Percentiles rank a stretch among this genome's conserved stretches.
Conservation (phyloP, 768 basidiomycete genomes). For the Trichaptum fuscoviolaceum region DNA sequence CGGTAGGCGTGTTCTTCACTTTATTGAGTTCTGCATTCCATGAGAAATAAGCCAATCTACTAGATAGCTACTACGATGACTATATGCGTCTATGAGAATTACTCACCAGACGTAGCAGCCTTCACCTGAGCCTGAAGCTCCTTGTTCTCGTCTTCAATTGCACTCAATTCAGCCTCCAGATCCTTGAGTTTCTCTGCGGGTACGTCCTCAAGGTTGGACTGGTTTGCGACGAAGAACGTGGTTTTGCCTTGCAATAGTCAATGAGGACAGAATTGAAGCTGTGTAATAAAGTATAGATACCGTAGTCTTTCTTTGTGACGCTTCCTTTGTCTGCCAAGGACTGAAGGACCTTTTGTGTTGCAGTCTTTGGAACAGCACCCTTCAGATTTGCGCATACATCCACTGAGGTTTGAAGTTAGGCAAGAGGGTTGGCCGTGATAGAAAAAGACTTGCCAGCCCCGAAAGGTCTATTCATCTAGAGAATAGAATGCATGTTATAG, state of each 20-base stretch:
- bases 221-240: conserved; percentile 82
- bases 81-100: not conserved
- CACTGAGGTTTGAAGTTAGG: conserved; percentile 32
- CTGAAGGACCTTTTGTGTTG: conserved; percentile 78
- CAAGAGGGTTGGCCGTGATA: conserved; percentile 1
- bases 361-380: conserved; percentile 78
- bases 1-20: conserved; percentile 62
- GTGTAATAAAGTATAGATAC: conserved; percentile 30
- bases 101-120: conserved; percentile 39
- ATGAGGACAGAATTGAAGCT: not conserved
- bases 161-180: conserved; percentile 55
- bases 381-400: conserved; percentile 90
- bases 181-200: conserved; percentile 53
- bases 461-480: conserved; percentile 88
- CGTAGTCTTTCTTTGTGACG: conserved; percentile 79
- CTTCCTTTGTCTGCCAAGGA: conserved; percentile 82
- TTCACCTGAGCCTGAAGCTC: conserved; percentile 45
- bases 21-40: conserved; percentile 52
- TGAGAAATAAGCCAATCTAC: conserved; percentile 4
- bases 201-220: conserved; percentile 63
- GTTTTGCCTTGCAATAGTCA: conserved; percentile 57
- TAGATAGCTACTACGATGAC: not conserved
- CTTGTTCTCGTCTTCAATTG: conserved; percentile 57
- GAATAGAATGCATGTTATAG: conserved; percentile 6
- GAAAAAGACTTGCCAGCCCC: conserved; percentile 47